Base-by-base conservation (phyloP, 202 grass and related monocot species). In the Miscanthus sacchariflorus region DNA sequence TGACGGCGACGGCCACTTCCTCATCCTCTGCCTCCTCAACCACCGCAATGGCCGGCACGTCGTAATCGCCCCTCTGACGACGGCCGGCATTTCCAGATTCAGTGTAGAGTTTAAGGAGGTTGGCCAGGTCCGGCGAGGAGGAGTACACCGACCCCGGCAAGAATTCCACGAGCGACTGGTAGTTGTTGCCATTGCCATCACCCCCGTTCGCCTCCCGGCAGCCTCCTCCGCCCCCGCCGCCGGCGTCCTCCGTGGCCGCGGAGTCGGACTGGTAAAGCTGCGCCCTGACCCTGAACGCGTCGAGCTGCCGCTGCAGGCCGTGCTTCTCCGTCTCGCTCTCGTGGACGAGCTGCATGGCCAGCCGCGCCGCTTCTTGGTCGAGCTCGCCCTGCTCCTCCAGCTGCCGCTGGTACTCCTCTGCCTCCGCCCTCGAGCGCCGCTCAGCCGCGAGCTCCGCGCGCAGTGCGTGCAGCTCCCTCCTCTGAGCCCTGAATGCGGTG, bases 261-360 rank as follows among this genome's bases (percentile, higher is more conserved):
- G 14, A 0, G 13, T 28, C 70, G 12, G 48, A 65, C 13, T 75
- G 73, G 76, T 44, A 18, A 33, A 91, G 86, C 71, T 82, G 70
- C 7, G 82, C 81, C 77, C 28, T 71, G 63, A 84, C 86, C 71
- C 63, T 81, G 90, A 2, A 85, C 9, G 90, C 86, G 49, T 88
- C 77, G 23, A 88, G 86, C 86, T 85, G 82, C 50, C 65, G 77
- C 77, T 85, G 90, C 50, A 91, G 77, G 2, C 13, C 77, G 65
- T 81, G 65, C 90, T 88, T 91, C 86, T 85, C 82, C 64, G 81
- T 54, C 82, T 91, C 90, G 64, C 77, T 27, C 82, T 91, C 82
- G 77, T 91, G 86, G 23, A 88, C 86, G 30, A 91, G 90, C 82
- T 85, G 77, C 86, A 91, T 88, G 82, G 90, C 90, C 12, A 91